Base-by-base conservation (phyloP, 1,284 basidiomycete species). In the Melampsora larici-populina region DNA sequence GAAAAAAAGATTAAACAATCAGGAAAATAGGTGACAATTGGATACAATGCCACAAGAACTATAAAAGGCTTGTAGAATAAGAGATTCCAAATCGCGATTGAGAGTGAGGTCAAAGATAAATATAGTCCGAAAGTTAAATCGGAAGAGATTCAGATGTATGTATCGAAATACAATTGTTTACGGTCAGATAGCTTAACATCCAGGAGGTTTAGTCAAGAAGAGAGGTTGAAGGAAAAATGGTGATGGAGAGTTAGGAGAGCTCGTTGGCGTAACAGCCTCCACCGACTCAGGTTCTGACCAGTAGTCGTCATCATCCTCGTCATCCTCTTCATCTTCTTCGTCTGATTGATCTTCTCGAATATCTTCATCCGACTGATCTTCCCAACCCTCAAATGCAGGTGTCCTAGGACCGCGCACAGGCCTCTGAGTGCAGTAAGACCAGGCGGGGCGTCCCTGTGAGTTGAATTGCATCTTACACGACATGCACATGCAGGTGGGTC, bases 211-310 rank as follows among this genome's bases (percentile, higher is more conserved):
- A 26, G 71, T 73, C 46, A 73, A 51, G 46, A 73, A 43, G 21
- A 73, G 48, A 24, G 71, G 71, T 46, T 73, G 71, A 43, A 73
- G 62, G 65, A 64, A 73, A 46, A 64, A 73, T n/a, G 58, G 46
- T 11, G 55, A 26, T n/a, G 58, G 24, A 3, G 71, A 65, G 29
- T 26, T 31, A 15, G 62, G 62, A 13, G 71, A 73, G 26, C 17
- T 46, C 2, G 71, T 31, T 43, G 62, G 71, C 1, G 71, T 64
- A 15, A 64, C 40, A 24, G 71, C 71, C 31, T 73, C 71, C 3
- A 60, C 69, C 17, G 69, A 71, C 21, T 71, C 55, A 17, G 21
- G 31, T 21, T 71, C 69, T 60, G 55, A 71, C 48, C 55, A 49
- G 15, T 21, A 4, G 31, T 63, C 60, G 5, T 73, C 60, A 17